Base-by-base conservation (phyloP, 345 rosid species). In the Cardamine resedifolia region DNA sequence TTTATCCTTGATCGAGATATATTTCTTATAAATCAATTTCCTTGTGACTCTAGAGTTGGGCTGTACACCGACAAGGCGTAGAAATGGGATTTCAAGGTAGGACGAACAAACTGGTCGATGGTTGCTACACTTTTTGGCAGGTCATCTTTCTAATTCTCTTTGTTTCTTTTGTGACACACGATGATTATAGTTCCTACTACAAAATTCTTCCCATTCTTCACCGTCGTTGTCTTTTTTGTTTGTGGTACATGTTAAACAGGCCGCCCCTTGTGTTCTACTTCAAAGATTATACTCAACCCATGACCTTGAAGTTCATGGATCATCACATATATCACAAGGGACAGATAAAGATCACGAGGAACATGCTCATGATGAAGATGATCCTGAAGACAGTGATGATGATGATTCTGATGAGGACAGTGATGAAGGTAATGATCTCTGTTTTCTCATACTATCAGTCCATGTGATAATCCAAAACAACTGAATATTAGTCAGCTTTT, bases 91-190 rank as follows among this genome's bases (percentile, higher is more conserved):
- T 95, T 81, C 99, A 95, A 81, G 99, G 99, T 70, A 84, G 97
- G 87, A 82, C 87, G n/a, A 95, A 95, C 81, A 95, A 95, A 76
- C 81, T 95, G 74, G 96, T 95, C 56, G 99, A 95, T 74, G 97
- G 99, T 72, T 91, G 99, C 70, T 95, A 95, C 86, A 91, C 96
- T 38, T 95, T 91, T 78, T 95, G 99, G 99, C 99, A 91, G 99
- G 99, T 95, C 57, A 79, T 44, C 53, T 56, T 50, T 47, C 43
- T 23, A 11, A 57, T 38, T 68, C 26, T 76, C 4, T 30, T 43
- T 43, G 47, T 43, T 12, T 43, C 8, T 43, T 62, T 78, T 7
- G 27, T 58, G 3, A 8, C 44, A 10, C 56, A 3, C 2, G 15
- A 19, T 47, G n/a, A 58, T 26, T 14, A 43, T 15, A 53, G 7